Evolutionary conservation across 2,329 filamentous ascomycete species (phyloP).

Genomic region (Fusarium ramigenum): DNA sequence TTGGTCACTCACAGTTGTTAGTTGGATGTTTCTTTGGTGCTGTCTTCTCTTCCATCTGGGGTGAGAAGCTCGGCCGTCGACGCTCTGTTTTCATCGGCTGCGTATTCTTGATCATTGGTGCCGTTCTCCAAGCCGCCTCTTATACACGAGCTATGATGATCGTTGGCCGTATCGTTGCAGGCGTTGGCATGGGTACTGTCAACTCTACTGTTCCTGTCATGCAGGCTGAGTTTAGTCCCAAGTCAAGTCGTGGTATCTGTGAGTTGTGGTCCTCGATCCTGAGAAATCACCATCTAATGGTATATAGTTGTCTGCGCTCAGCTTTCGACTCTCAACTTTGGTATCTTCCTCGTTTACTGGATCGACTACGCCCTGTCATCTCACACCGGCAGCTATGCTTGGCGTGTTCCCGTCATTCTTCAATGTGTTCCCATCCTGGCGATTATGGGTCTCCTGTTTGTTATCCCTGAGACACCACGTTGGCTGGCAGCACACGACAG

Average conservation of each 20-base stretch:
- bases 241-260: slow-evolving; percentile 50
- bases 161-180: slow-evolving; percentile 57
- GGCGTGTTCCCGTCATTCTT: slow-evolving; percentile 54
- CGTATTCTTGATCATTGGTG: slow-evolving; percentile 56
- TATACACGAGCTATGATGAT: slow-evolving; percentile 56
- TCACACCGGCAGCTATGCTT: slow-evolving; percentile 46
- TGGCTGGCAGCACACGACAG: slow-evolving; percentile 54
- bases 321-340: slow-evolving; percentile 58
- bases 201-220: slow-evolving; percentile 57
- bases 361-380: slow-evolving; percentile 55
- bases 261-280: neutral
- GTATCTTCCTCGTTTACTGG: slow-evolving; percentile 57
- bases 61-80: slow-evolving; percentile 56
- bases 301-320: slow-evolving; percentile 55
- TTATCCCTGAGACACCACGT: slow-evolving; percentile 56
- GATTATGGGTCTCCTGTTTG: slow-evolving; percentile 49
- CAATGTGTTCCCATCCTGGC: slow-evolving; percentile 53
- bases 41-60: slow-evolving; percentile 48
- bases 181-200: slow-evolving; percentile 57
- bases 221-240: slow-evolving; percentile 55
- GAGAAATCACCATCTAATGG: neutral
- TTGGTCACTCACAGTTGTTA: neutral
- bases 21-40: slow-evolving; percentile 46
- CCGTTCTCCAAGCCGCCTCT: slow-evolving; percentile 55
- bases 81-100: slow-evolving; percentile 54